phyloP scores from a whole-genome alignment of 495 filamentous ascomycete species.

The Neohortaea acidophila region DNA sequence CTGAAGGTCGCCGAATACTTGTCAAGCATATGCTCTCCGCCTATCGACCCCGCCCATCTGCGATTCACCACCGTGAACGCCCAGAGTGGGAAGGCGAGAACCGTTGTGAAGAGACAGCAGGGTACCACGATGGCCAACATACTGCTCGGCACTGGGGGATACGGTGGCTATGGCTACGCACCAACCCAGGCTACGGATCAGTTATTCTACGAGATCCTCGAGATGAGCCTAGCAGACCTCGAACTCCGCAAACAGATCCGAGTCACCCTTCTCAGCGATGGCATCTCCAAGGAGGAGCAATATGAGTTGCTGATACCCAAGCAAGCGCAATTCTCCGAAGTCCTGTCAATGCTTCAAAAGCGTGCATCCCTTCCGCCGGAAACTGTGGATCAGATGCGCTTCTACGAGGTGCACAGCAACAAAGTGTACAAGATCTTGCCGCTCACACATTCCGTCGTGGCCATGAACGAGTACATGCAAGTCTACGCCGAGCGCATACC shows the following conservation, averaged over 20 bases:
- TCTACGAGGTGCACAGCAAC: conserved; percentile 64
- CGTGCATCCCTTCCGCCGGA: conserved; percentile 45
- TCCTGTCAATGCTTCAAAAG: conserved; percentile 56
- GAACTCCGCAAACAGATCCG: conserved; percentile 79
- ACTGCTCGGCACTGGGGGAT: conserved; percentile 42
- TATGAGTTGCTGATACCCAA: conserved; percentile 74
- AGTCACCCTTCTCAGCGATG: conserved; percentile 72
- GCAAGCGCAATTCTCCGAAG: conserved; percentile 58
- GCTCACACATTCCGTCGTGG: conserved; percentile 46
- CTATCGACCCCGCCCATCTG: conserved; percentile 51
- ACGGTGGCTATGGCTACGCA: conserved; percentile 36
- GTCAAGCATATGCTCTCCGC: conserved; percentile 30
- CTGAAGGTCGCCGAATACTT: conserved; percentile 74
- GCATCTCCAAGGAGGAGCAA: conserved; percentile 74
- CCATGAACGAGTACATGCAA: conserved; percentile 71
- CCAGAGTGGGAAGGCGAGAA: conserved; percentile 55
- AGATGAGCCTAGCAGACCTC: conserved; percentile 81
- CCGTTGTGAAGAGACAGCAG: conserved; percentile 54
- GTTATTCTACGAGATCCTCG: conserved; percentile 80
- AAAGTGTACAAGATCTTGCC: conserved; percentile 66
- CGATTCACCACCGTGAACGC: conserved; percentile 75
- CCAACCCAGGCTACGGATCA: conserved; percentile 53
- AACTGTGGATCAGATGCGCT: conserved; percentile 45
- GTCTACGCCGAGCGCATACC: conserved; percentile 69
- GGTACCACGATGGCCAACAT: conserved; percentile 54